Evolutionary conservation across 352 stramenopile species (phyloP).

Genomic region (Phytophthora idaei): DNA sequence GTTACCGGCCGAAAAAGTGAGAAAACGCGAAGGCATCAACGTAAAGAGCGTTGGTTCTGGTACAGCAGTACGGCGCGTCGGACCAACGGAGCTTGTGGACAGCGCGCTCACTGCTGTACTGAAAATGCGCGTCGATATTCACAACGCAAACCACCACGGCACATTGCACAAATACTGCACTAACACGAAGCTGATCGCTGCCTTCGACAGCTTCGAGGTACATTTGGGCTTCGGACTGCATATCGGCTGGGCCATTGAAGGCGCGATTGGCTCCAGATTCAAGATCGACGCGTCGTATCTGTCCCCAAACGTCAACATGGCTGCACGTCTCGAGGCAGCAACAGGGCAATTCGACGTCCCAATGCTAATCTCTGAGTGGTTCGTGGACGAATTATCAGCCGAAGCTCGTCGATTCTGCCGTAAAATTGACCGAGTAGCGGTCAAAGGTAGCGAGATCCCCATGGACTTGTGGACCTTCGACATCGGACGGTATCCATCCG

Average conservation of each 20-base stretch:
- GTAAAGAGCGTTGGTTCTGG: slow-evolving; percentile 64
- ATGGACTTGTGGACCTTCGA: slow-evolving; percentile 96
- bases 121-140: slow-evolving; percentile 96
- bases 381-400: slow-evolving; percentile 93
- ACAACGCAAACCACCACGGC: slow-evolving; percentile 91
- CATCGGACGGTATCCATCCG: slow-evolving; percentile 80
- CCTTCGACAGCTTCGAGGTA: slow-evolving; percentile 93
- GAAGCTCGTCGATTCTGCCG: slow-evolving; percentile 88
- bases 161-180: slow-evolving; percentile 84
- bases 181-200: slow-evolving; percentile 78
- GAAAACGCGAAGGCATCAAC: slow-evolving; percentile 69
- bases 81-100: slow-evolving; percentile 89
- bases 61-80: slow-evolving; percentile 46
- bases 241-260: slow-evolving; percentile 98
- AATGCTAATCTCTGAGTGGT: slow-evolving; percentile 95
- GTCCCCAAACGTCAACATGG: slow-evolving; percentile 98
- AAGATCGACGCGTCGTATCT: slow-evolving; percentile 99
- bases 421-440: slow-evolving; percentile 95
- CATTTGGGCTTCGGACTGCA: slow-evolving; percentile 97
- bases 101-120: slow-evolving; percentile 95
- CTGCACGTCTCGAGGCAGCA: slow-evolving; percentile 93
- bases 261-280: slow-evolving; percentile 96
- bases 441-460: slow-evolving; percentile 96
- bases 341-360: slow-evolving; percentile 96
- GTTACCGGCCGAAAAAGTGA: slow-evolving; percentile 60